Conservation (phyloP, 371 early-diverging fungal genomes). For the Chytridiales sp. region DNA sequence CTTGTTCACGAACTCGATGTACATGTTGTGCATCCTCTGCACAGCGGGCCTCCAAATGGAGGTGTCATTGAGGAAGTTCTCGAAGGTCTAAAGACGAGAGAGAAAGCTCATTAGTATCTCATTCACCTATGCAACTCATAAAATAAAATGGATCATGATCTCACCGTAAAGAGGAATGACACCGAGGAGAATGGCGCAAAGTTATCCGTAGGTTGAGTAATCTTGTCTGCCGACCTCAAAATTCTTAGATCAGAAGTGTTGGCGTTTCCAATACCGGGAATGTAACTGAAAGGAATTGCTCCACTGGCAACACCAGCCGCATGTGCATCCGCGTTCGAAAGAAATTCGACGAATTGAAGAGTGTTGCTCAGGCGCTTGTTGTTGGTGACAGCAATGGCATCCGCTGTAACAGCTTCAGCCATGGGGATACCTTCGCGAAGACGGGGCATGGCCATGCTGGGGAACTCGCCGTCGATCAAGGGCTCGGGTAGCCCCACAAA, state of each 20-base stretch:
- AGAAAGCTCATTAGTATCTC: too few relatives aligned
- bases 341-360: background rate
- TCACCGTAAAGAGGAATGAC: too few relatives aligned
- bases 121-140: too few relatives aligned
- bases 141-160: too few relatives aligned
- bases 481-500: background rate
- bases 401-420: background rate
- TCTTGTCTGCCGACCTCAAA: background rate
- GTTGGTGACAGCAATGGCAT: slow-evolving; percentile 2
- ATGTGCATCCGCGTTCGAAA: background rate
- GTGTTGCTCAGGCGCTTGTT: background rate
- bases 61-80: background rate
- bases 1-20: background rate
- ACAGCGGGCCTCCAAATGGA: background rate
- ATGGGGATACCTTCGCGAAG: background rate
- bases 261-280: background rate
- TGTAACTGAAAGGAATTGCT: background rate
- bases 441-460: background rate
- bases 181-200: too few relatives aligned
- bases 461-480: background rate
- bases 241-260: background rate
- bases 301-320: background rate
- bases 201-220: too few relatives aligned
- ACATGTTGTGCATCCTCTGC: background rate
- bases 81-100: too few relatives aligned